Evolutionary conservation across 2,329 filamentous ascomycete genomes (phyloP).

Genomic region (Cladosporium sp.): DNA sequence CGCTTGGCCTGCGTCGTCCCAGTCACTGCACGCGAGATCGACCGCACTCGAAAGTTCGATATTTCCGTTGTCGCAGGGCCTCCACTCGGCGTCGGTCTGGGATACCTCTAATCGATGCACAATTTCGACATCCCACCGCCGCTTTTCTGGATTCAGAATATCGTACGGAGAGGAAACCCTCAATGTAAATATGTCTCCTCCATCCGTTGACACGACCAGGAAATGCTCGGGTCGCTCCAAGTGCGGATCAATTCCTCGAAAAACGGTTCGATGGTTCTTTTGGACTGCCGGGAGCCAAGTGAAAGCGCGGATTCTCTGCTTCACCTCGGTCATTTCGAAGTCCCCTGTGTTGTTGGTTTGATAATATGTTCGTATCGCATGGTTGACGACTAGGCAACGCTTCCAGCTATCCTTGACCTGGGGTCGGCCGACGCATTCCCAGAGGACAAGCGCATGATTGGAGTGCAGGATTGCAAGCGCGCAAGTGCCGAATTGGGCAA

Average conservation of each 20-base stretch:
- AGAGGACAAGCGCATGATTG: conserved; percentile 51
- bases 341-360: conserved; percentile 17
- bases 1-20: background rate
- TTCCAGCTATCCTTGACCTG: conserved; percentile 43
- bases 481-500: conserved; percentile 49
- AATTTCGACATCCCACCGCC: conserved; percentile 16
- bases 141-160: conserved; percentile 12
- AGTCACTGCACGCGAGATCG: conserved; percentile 14
- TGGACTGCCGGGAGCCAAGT: conserved; percentile 31
- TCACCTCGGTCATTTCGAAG: conserved; percentile 23
- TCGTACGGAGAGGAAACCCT: conserved; percentile 34
- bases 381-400: conserved; percentile 49
- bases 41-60: background rate
- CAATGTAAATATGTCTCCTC: conserved; percentile 35
- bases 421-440: conserved; percentile 43
- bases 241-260: background rate
- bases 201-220: conserved; percentile 36
- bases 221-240: conserved; percentile 18
- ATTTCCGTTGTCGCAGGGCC: background rate
- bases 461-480: conserved; percentile 51
- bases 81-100: no score
- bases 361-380: conserved; percentile 39
- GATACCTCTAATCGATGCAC: conserved; percentile 8
- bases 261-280: background rate
- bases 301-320: conserved; percentile 36